Conservation (phyloP, 2,329 filamentous ascomycete species). For the Parafenestella ontariensis region DNA sequence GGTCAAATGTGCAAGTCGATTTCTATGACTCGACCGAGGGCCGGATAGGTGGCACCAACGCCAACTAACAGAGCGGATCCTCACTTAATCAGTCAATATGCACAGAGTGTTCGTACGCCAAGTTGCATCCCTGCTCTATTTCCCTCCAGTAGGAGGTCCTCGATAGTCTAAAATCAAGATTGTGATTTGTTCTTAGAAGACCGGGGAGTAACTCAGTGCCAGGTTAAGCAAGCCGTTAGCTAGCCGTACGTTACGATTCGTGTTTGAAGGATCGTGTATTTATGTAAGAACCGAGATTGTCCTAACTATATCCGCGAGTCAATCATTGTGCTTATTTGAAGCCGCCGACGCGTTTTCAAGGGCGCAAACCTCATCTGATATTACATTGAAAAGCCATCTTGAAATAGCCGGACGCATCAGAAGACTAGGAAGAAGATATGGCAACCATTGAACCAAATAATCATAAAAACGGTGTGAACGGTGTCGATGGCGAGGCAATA, state of each 20-base stretch:
- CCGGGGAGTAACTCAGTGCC: too few species aligned
- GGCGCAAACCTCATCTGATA: neutral
- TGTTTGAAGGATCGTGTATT: neutral
- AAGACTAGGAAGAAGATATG: neutral
- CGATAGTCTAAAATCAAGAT: too few species aligned
- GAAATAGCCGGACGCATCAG: neutral
- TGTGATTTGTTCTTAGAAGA: too few species aligned
- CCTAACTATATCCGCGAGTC: neutral
- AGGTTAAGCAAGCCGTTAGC: too few species aligned
- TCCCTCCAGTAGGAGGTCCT: too few species aligned
- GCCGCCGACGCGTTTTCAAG: neutral
- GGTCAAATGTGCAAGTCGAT: constrained; percentile 21
- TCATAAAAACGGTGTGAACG: constrained; percentile 8
- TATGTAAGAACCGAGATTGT: neutral
- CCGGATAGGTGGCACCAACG: neutral
- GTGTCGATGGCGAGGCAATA: constrained; percentile 10
- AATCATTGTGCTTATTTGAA: neutral
- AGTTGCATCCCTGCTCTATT: too few species aligned
- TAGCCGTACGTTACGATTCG: neutral
- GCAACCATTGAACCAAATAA: constrained; percentile 1
- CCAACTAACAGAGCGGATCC: neutral
- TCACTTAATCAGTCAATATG: neutral
- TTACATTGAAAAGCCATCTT: neutral
- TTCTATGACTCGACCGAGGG: constrained; percentile 31
- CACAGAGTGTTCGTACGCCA: too few species aligned